Conservation (phyloP, 2,329 filamentous ascomycete species). For the Claviceps citrina region DNA sequence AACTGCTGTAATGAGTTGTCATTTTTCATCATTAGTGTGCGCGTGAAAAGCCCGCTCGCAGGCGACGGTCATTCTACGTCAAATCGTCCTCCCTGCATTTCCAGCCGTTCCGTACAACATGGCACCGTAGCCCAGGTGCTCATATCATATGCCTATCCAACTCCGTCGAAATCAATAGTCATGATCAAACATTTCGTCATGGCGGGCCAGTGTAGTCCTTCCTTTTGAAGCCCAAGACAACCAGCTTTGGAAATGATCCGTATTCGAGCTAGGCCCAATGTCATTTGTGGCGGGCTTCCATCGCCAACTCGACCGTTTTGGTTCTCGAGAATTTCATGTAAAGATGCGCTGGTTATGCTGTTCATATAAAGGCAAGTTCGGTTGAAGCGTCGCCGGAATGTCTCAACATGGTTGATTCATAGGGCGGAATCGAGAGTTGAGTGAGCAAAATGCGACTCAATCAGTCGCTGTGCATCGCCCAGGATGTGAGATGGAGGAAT, state of each 20-base stretch:
- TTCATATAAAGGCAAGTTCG: background rate
- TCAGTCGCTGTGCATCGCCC: background rate
- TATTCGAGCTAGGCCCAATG: background rate
- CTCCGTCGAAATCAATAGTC: constrained; percentile 1
- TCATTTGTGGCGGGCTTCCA: background rate
- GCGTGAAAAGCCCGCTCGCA: background rate
- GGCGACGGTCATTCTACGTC: background rate
- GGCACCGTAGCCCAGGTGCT: background rate
- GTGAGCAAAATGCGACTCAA: background rate
- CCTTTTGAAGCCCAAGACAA: background rate
- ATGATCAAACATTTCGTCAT: constrained; percentile 5
- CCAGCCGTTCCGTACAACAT: background rate
- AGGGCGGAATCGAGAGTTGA: background rate
- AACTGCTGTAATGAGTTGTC: background rate
- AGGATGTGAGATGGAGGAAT: background rate
- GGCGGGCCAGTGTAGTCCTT: background rate
- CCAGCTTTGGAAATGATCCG: no score
- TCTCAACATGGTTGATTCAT: background rate
- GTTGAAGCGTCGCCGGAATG: background rate
- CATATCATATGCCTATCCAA: background rate
- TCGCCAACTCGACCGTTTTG: no score
- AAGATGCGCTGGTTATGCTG: background rate
- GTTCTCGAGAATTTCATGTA: background rate
- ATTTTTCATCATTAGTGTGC: background rate
- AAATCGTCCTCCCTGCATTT: background rate